These are phyloP conservation scores for Elsinoe fawcettii DNA, from an alignment of 2,329 filamentous ascomycete genomes.

Conservation along the genomic window DNA sequence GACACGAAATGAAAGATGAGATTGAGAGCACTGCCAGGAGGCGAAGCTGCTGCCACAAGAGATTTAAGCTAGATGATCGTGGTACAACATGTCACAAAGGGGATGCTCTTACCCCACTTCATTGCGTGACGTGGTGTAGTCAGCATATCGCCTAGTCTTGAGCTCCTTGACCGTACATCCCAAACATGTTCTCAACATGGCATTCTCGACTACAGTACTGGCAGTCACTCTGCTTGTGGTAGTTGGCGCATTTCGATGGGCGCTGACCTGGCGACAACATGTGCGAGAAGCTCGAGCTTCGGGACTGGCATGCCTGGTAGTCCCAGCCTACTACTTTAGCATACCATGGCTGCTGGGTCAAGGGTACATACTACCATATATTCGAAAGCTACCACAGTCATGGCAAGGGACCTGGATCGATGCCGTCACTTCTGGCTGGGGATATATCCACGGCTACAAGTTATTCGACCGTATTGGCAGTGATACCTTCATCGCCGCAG, in stretches of 20 bases:
- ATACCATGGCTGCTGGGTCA: conserved; percentile 5
- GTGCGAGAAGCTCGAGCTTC: background rate
- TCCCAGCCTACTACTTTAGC: conserved; percentile 2
- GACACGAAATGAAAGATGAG: no score
- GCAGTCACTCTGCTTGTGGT: background rate
- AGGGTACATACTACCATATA: background rate
- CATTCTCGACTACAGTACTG: background rate
- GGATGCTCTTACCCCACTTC: background rate
- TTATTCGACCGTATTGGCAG: background rate
- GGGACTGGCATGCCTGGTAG: background rate
- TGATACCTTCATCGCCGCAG: conserved; percentile 7
- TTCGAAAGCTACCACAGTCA: background rate
- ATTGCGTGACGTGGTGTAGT: background rate
- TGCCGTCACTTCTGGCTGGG: conserved; percentile 1
- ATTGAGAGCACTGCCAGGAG: no score
- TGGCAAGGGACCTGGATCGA: background rate
- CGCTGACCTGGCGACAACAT: background rate
- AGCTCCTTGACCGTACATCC: no score
- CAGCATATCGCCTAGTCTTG: background rate
- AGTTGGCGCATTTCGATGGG: background rate
- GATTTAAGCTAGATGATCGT: no score
- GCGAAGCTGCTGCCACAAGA: no score
- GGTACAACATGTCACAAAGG: background rate
- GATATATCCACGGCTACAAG: background rate
- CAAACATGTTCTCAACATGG: background rate